Base-by-base conservation (phyloP, 108 stramenopile species). In the Mediolabrus comicus region DNA sequence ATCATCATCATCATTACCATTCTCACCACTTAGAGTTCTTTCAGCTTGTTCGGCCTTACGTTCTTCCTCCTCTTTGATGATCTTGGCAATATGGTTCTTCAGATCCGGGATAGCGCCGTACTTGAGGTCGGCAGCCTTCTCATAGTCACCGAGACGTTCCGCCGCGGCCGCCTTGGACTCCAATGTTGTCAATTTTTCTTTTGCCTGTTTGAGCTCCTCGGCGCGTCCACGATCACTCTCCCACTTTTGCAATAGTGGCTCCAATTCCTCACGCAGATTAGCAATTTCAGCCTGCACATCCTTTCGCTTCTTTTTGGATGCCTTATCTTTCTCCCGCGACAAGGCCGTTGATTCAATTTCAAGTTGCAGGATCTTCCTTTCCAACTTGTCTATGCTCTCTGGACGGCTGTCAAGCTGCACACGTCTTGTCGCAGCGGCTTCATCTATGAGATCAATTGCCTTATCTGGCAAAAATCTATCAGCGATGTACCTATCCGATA, bases 71-170 rank as follows among this genome's bases (percentile, higher is more conserved):
- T 80, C 80, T 33, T 76, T 70, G 24, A 73, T 69, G 4, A 94
- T 86, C 26, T 81, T 77, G 4, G 65, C 74, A 2, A 95, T 69
- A 64, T 95, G 87, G 53, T 76, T 65, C 81, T 94, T 69, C 62
- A 98, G 80, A 30, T 82, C 62, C 6, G 98, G 97, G 36, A 98
- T 67, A 35, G 80, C 85, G 2, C 85, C 78, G 62, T 96, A 98
- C 79, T 97, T 98, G 57, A 98, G 71, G 55, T 97, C 94, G 0
- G 98, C 96, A 27, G 98, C 98, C 57, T 81, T 83, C 57, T 96
- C 95, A 39, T 97, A 85, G 69, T 98, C 96, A 68, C 88, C 97
- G 17, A 92, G 92, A n/a, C 98, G 80, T 75, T 99, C 98, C n/a
- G 88, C 88, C 71, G 90, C 87, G 65, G 94, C 97, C 27, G 97